A percentile compares a stretch with the other conserved stretches of the same genome.
phyloP scores from a whole-genome alignment of 164 flowering plant species.

The Protea cynaroides region DNA sequence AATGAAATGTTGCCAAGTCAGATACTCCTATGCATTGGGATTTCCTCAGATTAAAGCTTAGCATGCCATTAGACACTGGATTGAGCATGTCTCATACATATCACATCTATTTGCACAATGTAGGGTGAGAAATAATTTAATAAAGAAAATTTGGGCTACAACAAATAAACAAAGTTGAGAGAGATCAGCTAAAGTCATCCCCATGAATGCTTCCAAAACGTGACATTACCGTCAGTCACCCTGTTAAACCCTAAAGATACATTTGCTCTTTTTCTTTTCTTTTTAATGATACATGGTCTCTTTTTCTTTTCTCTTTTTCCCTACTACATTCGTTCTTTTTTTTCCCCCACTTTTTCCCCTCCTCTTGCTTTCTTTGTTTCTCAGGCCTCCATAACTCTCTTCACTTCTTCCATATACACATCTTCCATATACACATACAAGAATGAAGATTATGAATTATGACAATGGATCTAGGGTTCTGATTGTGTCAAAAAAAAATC shows the following conservation, averaged over 20 bases:
- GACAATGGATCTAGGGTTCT: constrained; percentile 11
- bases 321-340: background rate
- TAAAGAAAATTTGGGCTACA: background rate
- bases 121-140: background rate
- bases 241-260: constrained; percentile 11
- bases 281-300: constrained; percentile 14
- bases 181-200: no score
- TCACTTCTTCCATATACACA: constrained; percentile 18
- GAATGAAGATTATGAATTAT: constrained; percentile 29
- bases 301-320: background rate
- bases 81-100: background rate
- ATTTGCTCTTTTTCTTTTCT: no score
- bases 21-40: no score
- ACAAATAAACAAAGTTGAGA: background rate
- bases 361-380: constrained; percentile 7
- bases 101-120: background rate
- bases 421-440: constrained; percentile 52
- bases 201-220: constrained; percentile 27
- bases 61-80: no score
- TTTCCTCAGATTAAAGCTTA: no score
- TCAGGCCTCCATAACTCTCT: constrained; percentile 9
- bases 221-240: constrained; percentile 16
- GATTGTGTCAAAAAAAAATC: constrained; percentile 17
- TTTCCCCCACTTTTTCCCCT: constrained; percentile 1
- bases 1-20: no score